Evolutionary conservation across 2,329 filamentous ascomycete genomes (phyloP), one percentile per base, ranked within the genome.

Genomic region (Fusarium decemcellulare): DNA sequence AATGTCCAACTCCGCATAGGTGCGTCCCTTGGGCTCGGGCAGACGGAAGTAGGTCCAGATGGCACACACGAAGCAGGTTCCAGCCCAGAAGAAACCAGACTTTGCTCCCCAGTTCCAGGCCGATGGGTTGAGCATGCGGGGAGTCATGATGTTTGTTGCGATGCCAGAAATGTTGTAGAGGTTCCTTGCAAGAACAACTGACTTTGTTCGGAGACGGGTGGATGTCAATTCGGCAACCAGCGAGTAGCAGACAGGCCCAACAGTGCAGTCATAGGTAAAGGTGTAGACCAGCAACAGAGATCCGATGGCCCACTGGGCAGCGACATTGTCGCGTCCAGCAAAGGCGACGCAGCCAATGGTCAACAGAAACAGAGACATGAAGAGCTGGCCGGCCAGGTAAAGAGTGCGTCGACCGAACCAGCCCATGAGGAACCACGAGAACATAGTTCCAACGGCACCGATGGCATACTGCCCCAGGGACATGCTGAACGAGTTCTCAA

Each of bases 221-320:
- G 82, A 83, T 1, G 80, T 79, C 4, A 85, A 65, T 72, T 85
- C 84, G 1, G 84, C 88, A 6, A 97, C 94, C 36, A 97, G 86
- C 0, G 93, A 95, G 81, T 96, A 97, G 81, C 92, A 94, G 29
- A 97, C 93, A 39, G 67, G 80, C 0, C 80, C 80, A 29, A 82
- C 77, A 6, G 80, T 81, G 40, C 72, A 73, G 62, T 82, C 76
- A 57, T 81, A 82, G 51, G 82, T 78, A 32, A 84, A 81, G 18
- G 81, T 83, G 75, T 84, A 85, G 63, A 83, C 75, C 23, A 81
- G 68, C 2, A 81, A 77, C 58, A 88, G 76, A 3, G 81, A 79
- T 3, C 85, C 87, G 2, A 84, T 84, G 0, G 81, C 82, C 79
- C 81, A 85, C 12, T 85, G 83, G 1, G 83, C 85, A 8, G 83